Conservation (phyloP, 73 alveolate genomes). For the Blepharisma japonicum region DNA sequence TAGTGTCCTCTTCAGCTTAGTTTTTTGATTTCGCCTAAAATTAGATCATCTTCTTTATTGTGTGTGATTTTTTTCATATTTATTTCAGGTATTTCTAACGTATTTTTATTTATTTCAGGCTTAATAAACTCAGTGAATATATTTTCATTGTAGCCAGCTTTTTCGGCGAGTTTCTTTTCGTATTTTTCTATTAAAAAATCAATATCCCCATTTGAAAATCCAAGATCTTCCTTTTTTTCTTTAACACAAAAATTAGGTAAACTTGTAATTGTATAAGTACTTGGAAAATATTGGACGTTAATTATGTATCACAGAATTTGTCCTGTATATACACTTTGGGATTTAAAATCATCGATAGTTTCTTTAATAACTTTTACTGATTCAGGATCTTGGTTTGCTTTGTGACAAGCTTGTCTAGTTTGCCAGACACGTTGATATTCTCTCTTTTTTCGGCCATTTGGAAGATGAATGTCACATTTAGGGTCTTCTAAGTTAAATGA, state of each 20-base stretch:
- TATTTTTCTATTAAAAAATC: background rate
- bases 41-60: slow-evolving; percentile 21
- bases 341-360: background rate
- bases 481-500: background rate
- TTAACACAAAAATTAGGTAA: background rate
- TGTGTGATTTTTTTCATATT: background rate
- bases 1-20: background rate
- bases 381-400: background rate
- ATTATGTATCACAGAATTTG: slow-evolving; percentile 6
- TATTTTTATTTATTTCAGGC: background rate
- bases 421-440: background rate
- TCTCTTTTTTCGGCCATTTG: background rate
- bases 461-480: background rate
- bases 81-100: background rate
- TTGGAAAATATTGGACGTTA: slow-evolving; percentile 2
- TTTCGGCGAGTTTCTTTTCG: background rate
- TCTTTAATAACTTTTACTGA: slow-evolving; percentile 1
- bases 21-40: background rate
- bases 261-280: background rate
- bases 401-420: slow-evolving; percentile 14
- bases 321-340: slow-evolving; percentile 1
- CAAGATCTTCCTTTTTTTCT: background rate
- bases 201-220: background rate
- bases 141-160: background rate
- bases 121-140: background rate